phyloP scores from a whole-genome alignment of 768 basidiomycete genomes.

The Cytidiella melzeri region DNA sequence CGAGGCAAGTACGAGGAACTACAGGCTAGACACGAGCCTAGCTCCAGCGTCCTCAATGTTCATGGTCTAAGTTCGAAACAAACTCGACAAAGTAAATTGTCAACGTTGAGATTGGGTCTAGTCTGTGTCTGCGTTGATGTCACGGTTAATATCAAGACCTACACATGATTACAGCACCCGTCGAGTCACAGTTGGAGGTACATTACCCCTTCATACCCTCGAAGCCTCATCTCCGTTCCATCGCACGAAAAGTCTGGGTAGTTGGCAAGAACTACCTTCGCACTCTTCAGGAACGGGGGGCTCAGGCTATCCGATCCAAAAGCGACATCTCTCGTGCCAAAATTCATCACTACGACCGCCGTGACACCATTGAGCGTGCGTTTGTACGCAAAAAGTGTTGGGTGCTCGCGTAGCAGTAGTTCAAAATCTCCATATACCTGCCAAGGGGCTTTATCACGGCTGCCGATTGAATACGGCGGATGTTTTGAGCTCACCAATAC shows the following conservation, averaged over 20 bases:
- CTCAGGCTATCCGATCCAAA: not conserved
- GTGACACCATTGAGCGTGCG: constrained; percentile 30
- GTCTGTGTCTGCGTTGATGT: too few relatives aligned
- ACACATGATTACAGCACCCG: too few relatives aligned
- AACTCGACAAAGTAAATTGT: too few relatives aligned
- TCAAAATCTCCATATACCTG: constrained; percentile 60
- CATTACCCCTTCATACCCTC: not conserved
- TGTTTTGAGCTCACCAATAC: constrained; percentile 42
- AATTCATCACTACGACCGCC: constrained; percentile 44
- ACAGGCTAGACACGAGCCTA: too few relatives aligned
- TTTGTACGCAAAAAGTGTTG: constrained; percentile 49
- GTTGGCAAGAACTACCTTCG: not conserved
- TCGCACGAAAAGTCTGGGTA: not conserved
- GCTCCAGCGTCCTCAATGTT: too few relatives aligned
- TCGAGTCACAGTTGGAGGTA: not conserved
- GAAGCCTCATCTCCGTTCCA: not conserved
- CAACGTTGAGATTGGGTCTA: too few relatives aligned
- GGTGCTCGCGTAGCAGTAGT: constrained; percentile 39
- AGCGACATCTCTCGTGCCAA: constrained; percentile 20
- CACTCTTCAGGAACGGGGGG: not conserved
- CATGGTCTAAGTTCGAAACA: too few relatives aligned
- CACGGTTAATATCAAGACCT: too few relatives aligned
- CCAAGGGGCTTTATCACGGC: too few relatives aligned
- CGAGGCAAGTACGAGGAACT: too few relatives aligned
- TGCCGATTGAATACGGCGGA: not conserved